A percentile compares a stretch with the other conserved stretches of the same genome.
These are phyloP conservation scores for Eucalyptus albens DNA, from an alignment of 345 rosid species.

Conservation along the genomic window DNA sequence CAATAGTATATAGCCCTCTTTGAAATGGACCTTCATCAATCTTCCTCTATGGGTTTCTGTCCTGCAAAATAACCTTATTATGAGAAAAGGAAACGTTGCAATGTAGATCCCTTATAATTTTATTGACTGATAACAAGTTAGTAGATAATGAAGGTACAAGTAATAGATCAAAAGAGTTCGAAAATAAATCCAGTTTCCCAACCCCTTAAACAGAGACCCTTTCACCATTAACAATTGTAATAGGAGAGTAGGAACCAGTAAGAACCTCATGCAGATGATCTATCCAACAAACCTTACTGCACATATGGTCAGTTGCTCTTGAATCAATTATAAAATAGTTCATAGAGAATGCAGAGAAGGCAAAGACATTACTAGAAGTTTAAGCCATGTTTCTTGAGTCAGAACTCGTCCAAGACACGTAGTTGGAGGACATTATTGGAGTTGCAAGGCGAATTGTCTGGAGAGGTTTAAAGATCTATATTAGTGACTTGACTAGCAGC, in stretches of 20 bases:
- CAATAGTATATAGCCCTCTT: not conserved
- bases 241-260: not conserved
- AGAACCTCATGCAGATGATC: not conserved
- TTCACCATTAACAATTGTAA: not conserved
- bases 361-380: not conserved
- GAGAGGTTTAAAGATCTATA: not conserved
- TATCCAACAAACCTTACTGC: not conserved
- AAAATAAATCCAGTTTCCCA: not conserved
- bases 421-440: not conserved
- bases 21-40: not conserved
- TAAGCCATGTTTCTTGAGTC: not conserved
- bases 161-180: not conserved
- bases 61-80: not conserved
- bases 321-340: not conserved
- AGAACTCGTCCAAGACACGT: not conserved
- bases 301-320: not conserved
- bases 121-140: not conserved
- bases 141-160: not conserved
- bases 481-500: accelerated
- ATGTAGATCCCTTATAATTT: not conserved
- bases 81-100: not conserved
- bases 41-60: not conserved
- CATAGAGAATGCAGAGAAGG: not conserved
- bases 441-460: not conserved
- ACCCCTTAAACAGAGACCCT: not conserved